Evolutionary conservation across 306 rosid species (phyloP).

Genomic region (Cotoneaster glaucophyllus): DNA sequence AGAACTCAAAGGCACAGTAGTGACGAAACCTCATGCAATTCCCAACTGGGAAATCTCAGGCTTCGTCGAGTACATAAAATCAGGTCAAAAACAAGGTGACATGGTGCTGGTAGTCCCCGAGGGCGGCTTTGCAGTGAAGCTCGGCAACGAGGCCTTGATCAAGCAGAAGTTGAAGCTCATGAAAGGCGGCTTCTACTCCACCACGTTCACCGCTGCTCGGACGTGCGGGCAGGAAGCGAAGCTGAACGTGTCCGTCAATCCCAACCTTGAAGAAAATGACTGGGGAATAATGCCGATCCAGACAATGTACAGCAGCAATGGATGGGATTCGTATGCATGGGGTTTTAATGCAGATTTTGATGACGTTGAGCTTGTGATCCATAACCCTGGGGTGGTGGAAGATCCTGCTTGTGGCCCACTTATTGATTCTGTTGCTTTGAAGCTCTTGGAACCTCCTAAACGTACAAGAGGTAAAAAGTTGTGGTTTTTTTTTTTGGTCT

Average conservation of each 20-base stretch:
- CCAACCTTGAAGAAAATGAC: constrained; percentile 39
- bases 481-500: background rate
- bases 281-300: constrained; percentile 68
- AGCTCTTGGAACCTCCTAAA: constrained; percentile 44
- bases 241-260: constrained; percentile 49
- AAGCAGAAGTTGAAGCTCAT: constrained; percentile 45
- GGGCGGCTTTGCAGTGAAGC: constrained; percentile 60
- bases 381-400: constrained; percentile 54
- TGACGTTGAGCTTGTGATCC: constrained; percentile 40
- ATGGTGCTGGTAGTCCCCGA: constrained; percentile 64
- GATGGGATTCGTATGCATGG: constrained; percentile 71
- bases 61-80: constrained; percentile 60
- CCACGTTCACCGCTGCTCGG: constrained; percentile 63
- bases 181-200: constrained; percentile 46
- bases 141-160: constrained; percentile 70
- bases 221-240: constrained; percentile 79
- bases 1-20: constrained; percentile 49
- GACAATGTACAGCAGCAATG: constrained; percentile 68
- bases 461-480: constrained; percentile 38
- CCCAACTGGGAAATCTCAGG: constrained; percentile 68
- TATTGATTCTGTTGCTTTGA: constrained; percentile 62
- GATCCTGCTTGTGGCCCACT: constrained; percentile 88
- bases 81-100: constrained; percentile 83
- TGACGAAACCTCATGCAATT: constrained; percentile 25
- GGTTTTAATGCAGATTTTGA: constrained; percentile 47